Evolutionary conservation across 2,329 filamentous ascomycete genomes (phyloP).

Genomic region (Botrytis galanthina): DNA sequence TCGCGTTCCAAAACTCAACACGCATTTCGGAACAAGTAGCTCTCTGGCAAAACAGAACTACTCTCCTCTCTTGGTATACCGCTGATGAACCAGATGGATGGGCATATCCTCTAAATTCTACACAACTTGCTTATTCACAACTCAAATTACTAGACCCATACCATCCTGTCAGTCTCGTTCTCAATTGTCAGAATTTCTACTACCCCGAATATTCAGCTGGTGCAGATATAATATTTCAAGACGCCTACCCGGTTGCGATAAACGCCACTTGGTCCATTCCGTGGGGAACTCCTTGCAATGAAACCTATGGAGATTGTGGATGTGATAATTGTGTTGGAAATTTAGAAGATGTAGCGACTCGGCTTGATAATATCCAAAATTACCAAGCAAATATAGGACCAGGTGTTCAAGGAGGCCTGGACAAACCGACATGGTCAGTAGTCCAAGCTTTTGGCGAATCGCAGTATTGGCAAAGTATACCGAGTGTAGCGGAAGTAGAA

Average conservation of each 20-base stretch:
- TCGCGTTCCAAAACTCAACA: constrained; percentile 34
- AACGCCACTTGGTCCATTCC: constrained; percentile 46
- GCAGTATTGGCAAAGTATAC: constrained; percentile 45
- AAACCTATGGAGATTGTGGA: constrained; percentile 52
- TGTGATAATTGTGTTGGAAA: constrained; percentile 47
- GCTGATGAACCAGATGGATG: constrained; percentile 49
- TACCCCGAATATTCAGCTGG: constrained; percentile 50
- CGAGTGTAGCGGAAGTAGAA: constrained; percentile 45
- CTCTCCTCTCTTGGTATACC: constrained; percentile 53
- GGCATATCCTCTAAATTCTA: constrained; percentile 44
- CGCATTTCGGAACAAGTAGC: constrained; percentile 41
- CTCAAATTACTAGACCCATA: constrained; percentile 50
- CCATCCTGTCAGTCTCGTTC: constrained; percentile 50
- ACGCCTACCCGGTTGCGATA: constrained; percentile 50
- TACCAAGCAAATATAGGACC: constrained; percentile 42
- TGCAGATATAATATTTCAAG: constrained; percentile 51
- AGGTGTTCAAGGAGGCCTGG: constrained; percentile 28
- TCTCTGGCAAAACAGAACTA: constrained; percentile 38
- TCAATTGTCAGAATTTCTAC: constrained; percentile 54
- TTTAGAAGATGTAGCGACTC: constrained; percentile 46
- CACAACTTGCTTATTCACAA: constrained; percentile 43
- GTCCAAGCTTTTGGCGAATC: constrained; percentile 50
- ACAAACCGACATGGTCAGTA: constrained; percentile 49
- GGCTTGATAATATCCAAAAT: constrained; percentile 43
- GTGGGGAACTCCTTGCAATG: constrained; percentile 49